Evolutionary conservation across 768 basidiomycete species (phyloP).

Genomic region (Hemileccinum rubropunctum): DNA sequence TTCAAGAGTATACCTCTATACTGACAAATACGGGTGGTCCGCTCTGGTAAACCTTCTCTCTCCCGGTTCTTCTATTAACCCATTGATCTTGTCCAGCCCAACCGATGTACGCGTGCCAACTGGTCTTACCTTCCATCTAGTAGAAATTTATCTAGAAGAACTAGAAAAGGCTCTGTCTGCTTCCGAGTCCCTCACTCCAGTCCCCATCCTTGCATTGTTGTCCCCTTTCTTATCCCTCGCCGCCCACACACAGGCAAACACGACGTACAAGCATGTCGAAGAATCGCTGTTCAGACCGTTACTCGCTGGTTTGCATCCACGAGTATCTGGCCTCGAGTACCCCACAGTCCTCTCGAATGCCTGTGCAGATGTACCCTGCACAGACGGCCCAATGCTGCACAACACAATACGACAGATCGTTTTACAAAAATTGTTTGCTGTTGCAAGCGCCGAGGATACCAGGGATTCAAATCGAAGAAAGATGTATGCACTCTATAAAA

Average conservation of each 20-base stretch:
- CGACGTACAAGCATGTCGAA: constrained; percentile 73
- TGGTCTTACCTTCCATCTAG: constrained; percentile 80
- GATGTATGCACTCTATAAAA: constrained; percentile 81
- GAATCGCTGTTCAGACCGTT: constrained; percentile 68
- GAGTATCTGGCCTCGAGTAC: constrained; percentile 33
- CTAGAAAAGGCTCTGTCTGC: constrained; percentile 62
- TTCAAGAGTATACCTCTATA: constrained; percentile 66
- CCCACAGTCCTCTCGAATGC: constrained; percentile 50
- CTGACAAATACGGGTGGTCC: constrained; percentile 71
- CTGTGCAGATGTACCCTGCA: constrained; percentile 41
- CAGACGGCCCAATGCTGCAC: constrained; percentile 37
- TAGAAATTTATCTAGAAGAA: constrained; percentile 89
- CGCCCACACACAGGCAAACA: constrained; percentile 59
- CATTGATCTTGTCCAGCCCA: constrained; percentile 43
- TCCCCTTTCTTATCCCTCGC: constrained; percentile 71
- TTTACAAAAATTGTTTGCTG: constrained; percentile 63
- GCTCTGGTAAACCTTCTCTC: constrained; percentile 56
- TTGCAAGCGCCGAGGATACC: constrained; percentile 72
- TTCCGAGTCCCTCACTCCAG: constrained; percentile 32
- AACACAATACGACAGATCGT: constrained; percentile 50
- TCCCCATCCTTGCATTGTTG: constrained; percentile 54
- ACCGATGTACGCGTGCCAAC: constrained; percentile 70
- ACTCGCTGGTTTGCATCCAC: constrained; percentile 49
- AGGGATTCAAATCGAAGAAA: constrained; percentile 77
- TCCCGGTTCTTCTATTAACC: background rate